Evolutionary conservation across 352 stramenopile species (phyloP).

Genomic region (Sclerospora graminicola): DNA sequence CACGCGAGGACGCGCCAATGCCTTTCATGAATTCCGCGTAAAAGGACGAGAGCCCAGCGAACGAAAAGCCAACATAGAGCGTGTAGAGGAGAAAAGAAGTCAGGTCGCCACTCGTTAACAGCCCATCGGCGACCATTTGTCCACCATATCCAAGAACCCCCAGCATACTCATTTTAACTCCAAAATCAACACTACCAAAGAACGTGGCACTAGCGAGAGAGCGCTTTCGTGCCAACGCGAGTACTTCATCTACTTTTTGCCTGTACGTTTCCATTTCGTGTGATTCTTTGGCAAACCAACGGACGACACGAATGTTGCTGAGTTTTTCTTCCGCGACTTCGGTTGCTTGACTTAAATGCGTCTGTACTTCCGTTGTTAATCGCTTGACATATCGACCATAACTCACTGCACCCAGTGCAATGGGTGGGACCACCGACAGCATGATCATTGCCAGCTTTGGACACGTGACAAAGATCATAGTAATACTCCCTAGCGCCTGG

Average conservation of each 20-base stretch:
- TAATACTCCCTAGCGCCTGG: slow-evolving; percentile 76
- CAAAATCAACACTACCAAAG: slow-evolving; percentile 76
- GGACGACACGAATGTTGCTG: slow-evolving; percentile 87
- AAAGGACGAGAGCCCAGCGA: slow-evolving; percentile 86
- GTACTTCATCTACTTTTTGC: slow-evolving; percentile 48
- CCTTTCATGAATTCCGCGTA: slow-evolving; percentile 89
- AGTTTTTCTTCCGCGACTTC: slow-evolving; percentile 90
- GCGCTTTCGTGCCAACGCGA: slow-evolving; percentile 52
- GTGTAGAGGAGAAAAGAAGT: slow-evolving; percentile 92
- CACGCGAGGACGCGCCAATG: slow-evolving; percentile 76
- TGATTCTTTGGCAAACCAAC: slow-evolving; percentile 80
- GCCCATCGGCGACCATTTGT: slow-evolving; percentile 75
- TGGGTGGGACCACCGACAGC: slow-evolving; percentile 84
- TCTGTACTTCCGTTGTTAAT: slow-evolving; percentile 85
- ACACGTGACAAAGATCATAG: slow-evolving; percentile 88
- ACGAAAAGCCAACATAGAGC: slow-evolving; percentile 84
- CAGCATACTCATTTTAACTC: slow-evolving; percentile 84
- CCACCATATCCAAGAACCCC: slow-evolving; percentile 88
- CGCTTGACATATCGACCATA: slow-evolving; percentile 86
- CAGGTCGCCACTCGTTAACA: slow-evolving; percentile 85
- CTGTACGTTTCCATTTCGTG: slow-evolving; percentile 55
- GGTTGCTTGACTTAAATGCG: slow-evolving; percentile 84
- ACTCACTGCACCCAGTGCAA: slow-evolving; percentile 78
- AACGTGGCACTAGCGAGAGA: slow-evolving; percentile 76
- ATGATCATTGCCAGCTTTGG: slow-evolving; percentile 86